Evolutionary conservation across 164 flowering plant genomes (phyloP), one percentile per base, ranked within the genome.

Genomic region (Buxus sempervirens): DNA sequence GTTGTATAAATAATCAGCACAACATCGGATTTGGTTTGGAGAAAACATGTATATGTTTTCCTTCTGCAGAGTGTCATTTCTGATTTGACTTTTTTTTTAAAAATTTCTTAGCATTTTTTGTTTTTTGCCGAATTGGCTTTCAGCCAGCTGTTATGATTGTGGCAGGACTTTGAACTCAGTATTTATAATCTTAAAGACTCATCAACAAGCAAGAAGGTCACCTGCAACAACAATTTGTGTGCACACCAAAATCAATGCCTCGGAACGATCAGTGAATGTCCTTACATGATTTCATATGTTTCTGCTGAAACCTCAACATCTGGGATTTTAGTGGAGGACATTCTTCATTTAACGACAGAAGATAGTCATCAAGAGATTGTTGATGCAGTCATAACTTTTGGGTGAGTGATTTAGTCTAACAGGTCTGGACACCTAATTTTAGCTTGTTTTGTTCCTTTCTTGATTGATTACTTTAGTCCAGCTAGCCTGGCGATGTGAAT

Each of bases 251-350:
- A 72, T 63, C 67, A 67, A 32, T 85, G 88, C 72, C 66, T 57
- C 19, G 77, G 77, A 24, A 66, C 80, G 28, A 74, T 72, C 59
- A 75, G 71, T 77, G 69, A 63, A 70, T 84, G 90, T 71, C 85
- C 87, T 68, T 86, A 84, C 68, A 64, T 64, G 57, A 76, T 86
- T 53, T 81, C 85, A 36, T 86, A 84, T 70, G 80, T 86, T 68
- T 86, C 87, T n/a, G 82, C 84, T 69, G 81, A 83, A 69, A 86
- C 90, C 49, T 86, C 90, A 60, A 80, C 87, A 58, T 77, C 88
- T 51, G 90, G 90, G 57, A 73, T 86, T 71, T 67, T 86, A 64
- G 70, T 86, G 49, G 84, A 84, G 65, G 88, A 86, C 78, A 76
- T 83, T 74, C 76, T 86, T 38, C 88, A 86, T 72, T 77, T 84